Evolutionary conservation across 805 yeast species (phyloP).

Genomic region (Yamadazyma laniorum): DNA sequence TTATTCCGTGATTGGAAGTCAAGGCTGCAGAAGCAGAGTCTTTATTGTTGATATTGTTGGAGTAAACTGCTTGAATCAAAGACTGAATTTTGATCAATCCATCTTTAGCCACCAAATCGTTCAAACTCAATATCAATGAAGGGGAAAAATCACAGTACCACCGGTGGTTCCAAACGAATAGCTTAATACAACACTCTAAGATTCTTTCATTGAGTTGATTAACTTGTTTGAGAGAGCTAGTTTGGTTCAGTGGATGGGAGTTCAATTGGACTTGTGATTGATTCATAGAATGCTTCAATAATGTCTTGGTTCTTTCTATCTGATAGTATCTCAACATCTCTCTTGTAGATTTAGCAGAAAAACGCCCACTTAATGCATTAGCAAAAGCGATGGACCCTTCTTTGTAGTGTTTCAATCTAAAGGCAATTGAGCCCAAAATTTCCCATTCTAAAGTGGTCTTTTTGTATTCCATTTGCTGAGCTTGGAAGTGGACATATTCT

Average conservation of each 20-base stretch:
- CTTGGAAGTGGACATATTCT: conserved; percentile 82
- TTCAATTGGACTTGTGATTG: conserved; percentile 6
- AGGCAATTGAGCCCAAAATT: conserved; percentile 80
- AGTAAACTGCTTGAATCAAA: conserved; percentile 65
- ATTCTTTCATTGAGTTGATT: conserved; percentile 52
- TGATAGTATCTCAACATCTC: conserved; percentile 67
- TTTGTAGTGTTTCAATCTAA: conserved; percentile 76
- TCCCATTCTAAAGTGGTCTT: conserved; percentile 91
- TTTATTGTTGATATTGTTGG: conserved; percentile 26
- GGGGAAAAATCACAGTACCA: conserved; percentile 95
- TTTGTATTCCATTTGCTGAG: conserved; percentile 76
- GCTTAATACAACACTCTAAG: conserved; percentile 66
- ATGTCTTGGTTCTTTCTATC: conserved; percentile 43
- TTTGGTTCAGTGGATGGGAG: conserved; percentile 11
- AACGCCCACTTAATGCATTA: conserved; percentile 67
- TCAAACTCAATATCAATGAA: conserved; percentile 53
- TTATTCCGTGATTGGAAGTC: conserved; percentile 44
- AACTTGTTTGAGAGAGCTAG: conserved; percentile 32
- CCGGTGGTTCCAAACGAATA: conserved; percentile 96
- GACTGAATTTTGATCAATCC: conserved; percentile 77
- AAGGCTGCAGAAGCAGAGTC: conserved; percentile 5
- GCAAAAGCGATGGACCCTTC: conserved; percentile 87
- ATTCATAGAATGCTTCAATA: conserved; percentile 26
- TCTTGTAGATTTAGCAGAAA: conserved; percentile 76
- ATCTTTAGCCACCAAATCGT: conserved; percentile 65